Conservation (phyloP, 345 rosid species). For the Eutrema heterophyllum region DNA sequence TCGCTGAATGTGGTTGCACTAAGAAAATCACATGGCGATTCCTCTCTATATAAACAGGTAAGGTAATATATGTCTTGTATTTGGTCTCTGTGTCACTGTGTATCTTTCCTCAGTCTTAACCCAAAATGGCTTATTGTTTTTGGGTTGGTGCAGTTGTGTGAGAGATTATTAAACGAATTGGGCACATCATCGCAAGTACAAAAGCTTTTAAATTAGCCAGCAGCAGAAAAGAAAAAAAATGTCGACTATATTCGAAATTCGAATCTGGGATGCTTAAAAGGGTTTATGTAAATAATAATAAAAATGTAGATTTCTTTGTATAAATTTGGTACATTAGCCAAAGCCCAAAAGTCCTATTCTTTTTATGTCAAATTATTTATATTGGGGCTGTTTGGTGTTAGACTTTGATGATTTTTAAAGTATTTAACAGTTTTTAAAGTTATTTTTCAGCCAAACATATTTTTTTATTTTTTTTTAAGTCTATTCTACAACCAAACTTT, state of each 20-base stretch:
- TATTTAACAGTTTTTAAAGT: no score
- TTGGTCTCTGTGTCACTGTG: neutral
- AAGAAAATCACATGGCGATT: conserved; percentile 66
- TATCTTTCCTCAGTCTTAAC: neutral
- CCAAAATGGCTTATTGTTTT: neutral
- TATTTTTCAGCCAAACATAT: no score
- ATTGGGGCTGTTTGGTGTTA: no score
- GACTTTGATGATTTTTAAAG: no score
- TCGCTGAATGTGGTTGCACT: conserved; percentile 66
- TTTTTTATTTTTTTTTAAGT: no score
- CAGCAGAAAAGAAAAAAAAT: neutral
- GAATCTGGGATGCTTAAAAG: neutral
- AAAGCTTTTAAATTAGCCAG: neutral
- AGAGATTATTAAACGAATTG: conserved; percentile 53
- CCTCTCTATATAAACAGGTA: conserved; percentile 75
- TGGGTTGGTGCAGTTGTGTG: conserved; percentile 55
- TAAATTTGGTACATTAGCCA: neutral
- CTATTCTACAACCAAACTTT: no score
- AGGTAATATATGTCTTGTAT: neutral
- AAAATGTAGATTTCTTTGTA: neutral
- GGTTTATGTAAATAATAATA: neutral
- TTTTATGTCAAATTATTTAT: no score
- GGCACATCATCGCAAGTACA: conserved; percentile 30
- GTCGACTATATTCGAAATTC: neutral
- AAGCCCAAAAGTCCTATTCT: neutral